Base-by-base conservation (phyloP, 1,139 yeast species). In the Martiniozyma asiatica region DNA sequence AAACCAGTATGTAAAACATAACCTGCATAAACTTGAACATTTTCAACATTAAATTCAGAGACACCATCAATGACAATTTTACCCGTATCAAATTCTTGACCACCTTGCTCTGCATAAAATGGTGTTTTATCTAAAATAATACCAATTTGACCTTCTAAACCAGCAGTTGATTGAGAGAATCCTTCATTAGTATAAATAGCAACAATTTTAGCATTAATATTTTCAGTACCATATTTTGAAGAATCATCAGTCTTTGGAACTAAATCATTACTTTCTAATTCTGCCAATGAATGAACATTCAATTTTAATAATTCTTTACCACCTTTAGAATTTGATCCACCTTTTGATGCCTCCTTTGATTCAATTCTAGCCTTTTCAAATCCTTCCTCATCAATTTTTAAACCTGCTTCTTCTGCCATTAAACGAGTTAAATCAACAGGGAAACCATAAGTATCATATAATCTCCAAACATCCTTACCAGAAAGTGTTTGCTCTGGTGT, bases 391-490 rank as follows among this genome's bases (percentile, higher is more conserved):
- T 89, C 96, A 43, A 89, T 87, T 47, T 75, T 77, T 46, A 89
- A 68, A n/a, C 93, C 94, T 35, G 92, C 84, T 61, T 89, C 99
- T 59, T 87, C 97, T 26, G 98, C 98, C 98, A 89, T 92, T 53
- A 89, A 70, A 54, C 94, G 74, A 24, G 98, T 92, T 55, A 89
- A 72, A 59, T 89, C 99, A 33, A 85, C 96, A 25, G 99, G 99
- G 80, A 89, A 89, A 35, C 99, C 99, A 51, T 87, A 89, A n/a
- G 99, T 92, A 50, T 89, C 99, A 48, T 92, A 92, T 48, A 89
- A 66, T 60, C 99, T 74, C 99, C 99, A 89, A 24, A 89, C 98
- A 51, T 89, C 96, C 49, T 72, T 77, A 53, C 99, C 99, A 30
- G 82, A 72, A 39, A 89, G 68, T 24, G 79, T 71, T 56, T 77